Conservation (phyloP, 768 basidiomycete genomes). For the Rhizopogon vulgaris region DNA sequence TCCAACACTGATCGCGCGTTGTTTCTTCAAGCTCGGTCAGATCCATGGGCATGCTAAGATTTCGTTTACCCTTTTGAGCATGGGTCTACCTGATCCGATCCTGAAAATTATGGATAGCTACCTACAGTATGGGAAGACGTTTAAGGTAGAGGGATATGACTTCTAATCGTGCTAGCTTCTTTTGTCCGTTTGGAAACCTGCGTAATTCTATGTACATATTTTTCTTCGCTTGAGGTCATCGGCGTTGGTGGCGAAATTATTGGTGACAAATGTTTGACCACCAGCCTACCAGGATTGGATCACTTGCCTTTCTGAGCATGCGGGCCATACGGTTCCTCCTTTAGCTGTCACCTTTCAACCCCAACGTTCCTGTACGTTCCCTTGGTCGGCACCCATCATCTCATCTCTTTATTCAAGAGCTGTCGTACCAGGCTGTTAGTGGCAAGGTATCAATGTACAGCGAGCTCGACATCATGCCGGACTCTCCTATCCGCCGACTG, state of each 20-base stretch:
- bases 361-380: background rate
- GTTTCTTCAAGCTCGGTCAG: constrained; percentile 90
- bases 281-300: no score
- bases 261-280: no score
- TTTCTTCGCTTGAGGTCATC: background rate
- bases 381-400: background rate
- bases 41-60: constrained; percentile 94
- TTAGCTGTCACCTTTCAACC: constrained; percentile 1
- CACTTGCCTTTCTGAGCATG: constrained; percentile 5
- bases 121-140: constrained; percentile 78
- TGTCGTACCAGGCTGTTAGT: background rate
- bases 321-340: background rate
- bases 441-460: background rate
- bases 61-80: constrained; percentile 85
- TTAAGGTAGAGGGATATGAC: constrained; percentile 84
- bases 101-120: constrained; percentile 92
- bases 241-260: background rate
- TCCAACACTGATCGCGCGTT: constrained; percentile 84
- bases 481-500: constrained; percentile 51
- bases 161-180: constrained; percentile 37
- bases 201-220: background rate
- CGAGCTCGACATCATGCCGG: constrained; percentile 17
- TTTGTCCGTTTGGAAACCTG: background rate
- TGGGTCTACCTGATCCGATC: constrained; percentile 88
- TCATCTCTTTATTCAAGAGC: background rate